These are phyloP conservation scores for Anacardium occidentale DNA, from an alignment of 345 rosid species.

Conservation along the genomic window DNA sequence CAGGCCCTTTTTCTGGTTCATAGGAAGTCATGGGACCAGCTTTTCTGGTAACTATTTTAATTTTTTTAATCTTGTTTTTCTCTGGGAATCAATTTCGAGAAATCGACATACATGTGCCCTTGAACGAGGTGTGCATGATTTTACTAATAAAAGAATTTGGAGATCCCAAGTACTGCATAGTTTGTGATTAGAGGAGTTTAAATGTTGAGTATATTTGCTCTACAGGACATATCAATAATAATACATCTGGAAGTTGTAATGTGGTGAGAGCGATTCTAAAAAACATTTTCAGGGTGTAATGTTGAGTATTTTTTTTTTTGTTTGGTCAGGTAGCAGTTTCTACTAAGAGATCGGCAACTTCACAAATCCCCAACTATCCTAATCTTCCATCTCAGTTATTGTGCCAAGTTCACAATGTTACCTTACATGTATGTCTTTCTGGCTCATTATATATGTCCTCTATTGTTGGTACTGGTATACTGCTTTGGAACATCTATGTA, in stretches of 20 bases:
- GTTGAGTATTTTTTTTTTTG: constrained; percentile 5
- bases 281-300: neutral
- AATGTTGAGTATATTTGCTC: neutral
- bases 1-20: neutral
- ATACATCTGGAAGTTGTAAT: neutral
- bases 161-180: neutral
- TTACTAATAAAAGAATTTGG: neutral
- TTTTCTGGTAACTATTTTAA: neutral
- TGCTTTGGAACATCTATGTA: neutral
- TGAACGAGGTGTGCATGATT: neutral
- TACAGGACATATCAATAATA: neutral
- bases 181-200: neutral
- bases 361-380: constrained; percentile 94
- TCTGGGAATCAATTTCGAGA: neutral
- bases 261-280: neutral
- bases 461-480: neutral
- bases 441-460: neutral
- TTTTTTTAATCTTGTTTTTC: neutral
- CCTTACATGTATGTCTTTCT: constrained; percentile 61
- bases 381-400: constrained; percentile 88
- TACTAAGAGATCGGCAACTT: constrained; percentile 81
- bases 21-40: neutral
- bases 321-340: constrained; percentile 76
- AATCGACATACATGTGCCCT: neutral
- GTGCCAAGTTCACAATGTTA: constrained; percentile 97